These are phyloP conservation scores for Thalassiosira livingstoniorum DNA, from an alignment of 352 stramenopile genomes.

Conservation along the genomic window DNA sequence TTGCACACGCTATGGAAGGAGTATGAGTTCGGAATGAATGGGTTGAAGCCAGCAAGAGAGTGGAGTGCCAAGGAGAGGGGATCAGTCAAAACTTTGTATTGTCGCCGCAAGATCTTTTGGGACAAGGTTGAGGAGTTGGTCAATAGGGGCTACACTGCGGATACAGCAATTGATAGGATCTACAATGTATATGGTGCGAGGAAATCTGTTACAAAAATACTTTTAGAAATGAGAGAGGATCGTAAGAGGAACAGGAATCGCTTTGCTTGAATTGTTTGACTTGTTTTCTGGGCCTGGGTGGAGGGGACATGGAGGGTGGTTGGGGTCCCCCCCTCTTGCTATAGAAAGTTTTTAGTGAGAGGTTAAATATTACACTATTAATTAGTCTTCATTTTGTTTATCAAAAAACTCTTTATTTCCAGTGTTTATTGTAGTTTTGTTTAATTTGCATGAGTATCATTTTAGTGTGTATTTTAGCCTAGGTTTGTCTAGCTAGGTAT, in stretches of 20 bases:
- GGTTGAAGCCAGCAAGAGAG: conserved; percentile 34
- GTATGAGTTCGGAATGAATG: conserved; percentile 41
- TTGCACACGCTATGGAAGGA: conserved; percentile 40
- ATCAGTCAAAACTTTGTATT: conserved; percentile 30
- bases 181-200: conserved; percentile 9
- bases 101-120: conserved; percentile 25
- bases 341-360: no score
- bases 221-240: conserved; percentile 13
- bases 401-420: no score
- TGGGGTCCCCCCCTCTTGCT: no score
- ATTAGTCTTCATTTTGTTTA: no score
- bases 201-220: conserved; percentile 9
- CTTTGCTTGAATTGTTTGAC: no score
- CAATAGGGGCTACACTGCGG: neutral
- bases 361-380: no score
- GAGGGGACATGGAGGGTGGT: no score
- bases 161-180: conserved; percentile 11
- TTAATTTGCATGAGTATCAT: no score
- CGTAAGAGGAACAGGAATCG: neutral
- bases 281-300: no score
- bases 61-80: conserved; percentile 40
- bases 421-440: no score
- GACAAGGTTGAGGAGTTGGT: neutral
- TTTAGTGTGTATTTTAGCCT: no score
- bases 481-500: no score